Conservation (phyloP, 768 basidiomycete species). For the Tylopilus vinaceipallidus region DNA sequence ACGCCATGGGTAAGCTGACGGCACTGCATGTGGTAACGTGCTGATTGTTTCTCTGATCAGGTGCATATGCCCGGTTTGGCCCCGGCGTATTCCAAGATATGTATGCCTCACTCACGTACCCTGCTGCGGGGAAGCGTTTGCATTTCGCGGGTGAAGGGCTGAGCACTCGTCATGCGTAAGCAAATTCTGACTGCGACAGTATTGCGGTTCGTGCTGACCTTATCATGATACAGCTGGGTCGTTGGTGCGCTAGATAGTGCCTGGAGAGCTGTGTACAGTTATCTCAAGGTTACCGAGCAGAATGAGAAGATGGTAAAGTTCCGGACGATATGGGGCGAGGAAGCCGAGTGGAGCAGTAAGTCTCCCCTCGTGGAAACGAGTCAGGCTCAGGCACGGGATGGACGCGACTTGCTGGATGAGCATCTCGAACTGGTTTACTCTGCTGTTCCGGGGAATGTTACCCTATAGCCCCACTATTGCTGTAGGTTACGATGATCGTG, state of each 20-base stretch:
- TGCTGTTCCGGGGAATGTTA: no score
- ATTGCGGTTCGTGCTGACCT: not conserved
- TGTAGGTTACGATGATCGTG: no score
- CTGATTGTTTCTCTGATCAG: conserved; percentile 13
- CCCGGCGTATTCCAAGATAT: conserved; percentile 36
- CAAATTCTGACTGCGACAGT: not conserved
- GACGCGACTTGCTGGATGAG: no score
- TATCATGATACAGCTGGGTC: conserved; percentile 34
- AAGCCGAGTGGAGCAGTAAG: conserved; percentile 24
- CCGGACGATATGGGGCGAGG: conserved; percentile 28
- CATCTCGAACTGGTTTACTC: no score
- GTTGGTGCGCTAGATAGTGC: conserved; percentile 36
- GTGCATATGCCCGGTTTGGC: conserved; percentile 38
- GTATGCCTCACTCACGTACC: conserved; percentile 30
- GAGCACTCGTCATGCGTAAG: conserved; percentile 38
- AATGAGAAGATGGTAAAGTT: conserved; percentile 15
- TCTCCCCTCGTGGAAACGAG: not conserved
- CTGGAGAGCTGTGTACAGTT: conserved; percentile 33
- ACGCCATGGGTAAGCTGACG: conserved; percentile 34
- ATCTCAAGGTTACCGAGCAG: conserved; percentile 16
- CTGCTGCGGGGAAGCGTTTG: conserved; percentile 19
- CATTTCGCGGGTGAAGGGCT: conserved; percentile 18
- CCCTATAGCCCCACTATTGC: no score
- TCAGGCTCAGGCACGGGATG: no score
- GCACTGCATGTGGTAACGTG: not conserved